phyloP scores from a whole-genome alignment of 495 filamentous ascomycete genomes.

The Tuber calosporum region DNA sequence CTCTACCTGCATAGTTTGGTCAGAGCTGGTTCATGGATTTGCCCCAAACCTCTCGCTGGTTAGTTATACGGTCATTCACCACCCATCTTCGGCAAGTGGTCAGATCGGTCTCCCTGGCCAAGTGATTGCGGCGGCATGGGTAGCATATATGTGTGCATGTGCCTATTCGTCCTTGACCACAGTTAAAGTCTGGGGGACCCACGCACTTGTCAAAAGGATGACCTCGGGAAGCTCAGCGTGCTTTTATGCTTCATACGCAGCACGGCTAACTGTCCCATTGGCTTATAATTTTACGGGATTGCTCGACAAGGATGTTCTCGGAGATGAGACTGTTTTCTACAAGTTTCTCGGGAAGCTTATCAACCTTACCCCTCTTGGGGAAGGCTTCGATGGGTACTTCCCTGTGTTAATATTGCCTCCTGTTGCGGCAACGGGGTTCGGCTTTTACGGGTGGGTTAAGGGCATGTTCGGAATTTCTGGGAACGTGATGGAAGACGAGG shows the following conservation, averaged over 20 bases:
- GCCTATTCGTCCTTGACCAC: slow-evolving; percentile 78
- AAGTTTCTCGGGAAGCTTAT: slow-evolving; percentile 76
- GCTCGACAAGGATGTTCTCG: slow-evolving; percentile 58
- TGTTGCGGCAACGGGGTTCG: slow-evolving; percentile 73
- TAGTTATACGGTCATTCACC: slow-evolving; percentile 74
- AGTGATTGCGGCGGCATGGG: slow-evolving; percentile 74
- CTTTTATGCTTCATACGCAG: slow-evolving; percentile 88
- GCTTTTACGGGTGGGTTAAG: slow-evolving; percentile 75
- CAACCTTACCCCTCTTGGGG: slow-evolving; percentile 73
- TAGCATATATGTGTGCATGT: slow-evolving; percentile 84
- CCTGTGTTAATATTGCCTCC: slow-evolving; percentile 79
- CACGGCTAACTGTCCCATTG: slow-evolving; percentile 80
- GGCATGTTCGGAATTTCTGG: slow-evolving; percentile 69
- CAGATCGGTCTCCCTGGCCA: slow-evolving; percentile 78
- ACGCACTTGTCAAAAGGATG: slow-evolving; percentile 79
- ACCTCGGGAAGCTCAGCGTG: slow-evolving; percentile 87
- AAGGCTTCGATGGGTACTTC: slow-evolving; percentile 80
- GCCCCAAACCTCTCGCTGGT: slow-evolving; percentile 73
- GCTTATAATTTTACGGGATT: slow-evolving; percentile 95
- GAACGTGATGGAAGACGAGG: slow-evolving; percentile 65
- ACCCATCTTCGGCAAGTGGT: slow-evolving; percentile 57
- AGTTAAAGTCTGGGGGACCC: slow-evolving; percentile 89
- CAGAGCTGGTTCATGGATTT: slow-evolving; percentile 73
- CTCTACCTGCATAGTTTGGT: slow-evolving; percentile 80
- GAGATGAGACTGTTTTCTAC: slow-evolving; percentile 67